Evolutionary conservation across 2,329 filamentous ascomycete species (phyloP), one percentile per base, ranked within the genome.

Genomic region (Xylaria sp.): DNA sequence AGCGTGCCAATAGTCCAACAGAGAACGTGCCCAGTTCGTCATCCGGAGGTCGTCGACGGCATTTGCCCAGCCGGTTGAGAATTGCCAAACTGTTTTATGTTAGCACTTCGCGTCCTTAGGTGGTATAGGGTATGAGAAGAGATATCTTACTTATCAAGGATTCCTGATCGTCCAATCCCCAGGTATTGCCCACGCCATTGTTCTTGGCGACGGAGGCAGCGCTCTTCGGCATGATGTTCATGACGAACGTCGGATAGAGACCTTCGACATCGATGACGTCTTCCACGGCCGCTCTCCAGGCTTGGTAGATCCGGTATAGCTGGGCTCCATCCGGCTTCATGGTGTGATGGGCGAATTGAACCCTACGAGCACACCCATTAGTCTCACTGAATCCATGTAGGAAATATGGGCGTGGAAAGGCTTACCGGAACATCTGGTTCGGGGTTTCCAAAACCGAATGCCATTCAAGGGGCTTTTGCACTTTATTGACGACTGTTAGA

Each of bases 161-260:
- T 61, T 80, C 66, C 2, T 73, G 64, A n/a, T 74, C 74, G 1
- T 75, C 70, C 1, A 81, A 72, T 19, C 78, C 79, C 78, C 80
- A 82, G 0, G 78, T 73, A 60, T 82, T 82, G 1, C 81, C 81
- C 47, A 82, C 63, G 0, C 79, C 77, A 34, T 82, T 82, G 21
- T 68, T 78, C 36, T 76, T 72, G 4, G 74, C 79, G 0, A 81
- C 75, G 0, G 73, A 72, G 1, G 71, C 65, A 0, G 79, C 75
- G 24, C 73, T 73, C 11, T 73, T 64, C 1, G 78, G 72, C 3
- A 75, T 58, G 0, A 74, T 56, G 59, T 82, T 81, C 24, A 78
- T 63, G 0, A 82, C 77, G 42, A 81, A 79, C 0, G 80, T 82
- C 0, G 81, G 79, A 19, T 75, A 75, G 2, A 82, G 73, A 5